A percentile compares a stretch with the other conserved stretches of the same genome.
Conservation (phyloP, 2,329 filamentous ascomycete genomes). For the Epicoccum nigrum region DNA sequence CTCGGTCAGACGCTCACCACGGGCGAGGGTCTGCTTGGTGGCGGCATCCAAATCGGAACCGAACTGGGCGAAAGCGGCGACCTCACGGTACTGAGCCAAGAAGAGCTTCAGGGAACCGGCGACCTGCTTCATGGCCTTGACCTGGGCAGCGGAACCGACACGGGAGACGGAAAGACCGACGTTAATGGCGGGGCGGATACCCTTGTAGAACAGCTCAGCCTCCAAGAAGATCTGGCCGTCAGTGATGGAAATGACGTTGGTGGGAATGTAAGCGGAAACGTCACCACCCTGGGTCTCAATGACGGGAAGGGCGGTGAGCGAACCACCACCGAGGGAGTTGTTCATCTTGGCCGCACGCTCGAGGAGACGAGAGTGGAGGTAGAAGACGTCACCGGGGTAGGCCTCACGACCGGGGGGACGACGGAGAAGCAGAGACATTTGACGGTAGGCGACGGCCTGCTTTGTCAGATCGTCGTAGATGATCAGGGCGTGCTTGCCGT, state of each 20-base stretch:
- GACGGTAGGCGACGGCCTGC: constrained; percentile 97
- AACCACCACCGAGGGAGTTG: constrained; percentile 92
- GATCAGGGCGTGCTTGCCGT: constrained; percentile 85
- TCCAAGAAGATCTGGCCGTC: constrained; percentile 99
- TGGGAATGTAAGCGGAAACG: constrained; percentile 99
- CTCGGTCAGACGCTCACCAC: constrained; percentile 99
- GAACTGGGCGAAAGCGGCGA: constrained; percentile 99
- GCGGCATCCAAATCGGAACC: constrained; percentile 98
- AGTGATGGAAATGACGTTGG: constrained; percentile 99
- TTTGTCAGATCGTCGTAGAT: constrained; percentile 96
- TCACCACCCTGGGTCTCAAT: constrained; percentile 99
- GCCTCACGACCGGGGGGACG: constrained; percentile 99
- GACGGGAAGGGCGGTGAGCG: constrained; percentile 87
- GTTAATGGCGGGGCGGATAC: constrained; percentile 99
- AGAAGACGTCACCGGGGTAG: constrained; percentile 80
- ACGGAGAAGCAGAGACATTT: constrained; percentile 98
- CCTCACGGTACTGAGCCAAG: constrained; percentile 99
- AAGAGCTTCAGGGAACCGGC: constrained; percentile 99
- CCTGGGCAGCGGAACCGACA: constrained; percentile 98
- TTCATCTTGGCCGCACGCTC: constrained; percentile 99
- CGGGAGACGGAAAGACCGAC: constrained; percentile 99
- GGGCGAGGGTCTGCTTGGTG: constrained; percentile 96
- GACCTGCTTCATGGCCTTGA: constrained; percentile 99
- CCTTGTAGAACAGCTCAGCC: constrained; percentile 99
- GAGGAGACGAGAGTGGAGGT: constrained; percentile 75